phyloP scores from a whole-genome alignment of 805 yeast genomes.

The Saccharomycopsis synnaedendra region DNA sequence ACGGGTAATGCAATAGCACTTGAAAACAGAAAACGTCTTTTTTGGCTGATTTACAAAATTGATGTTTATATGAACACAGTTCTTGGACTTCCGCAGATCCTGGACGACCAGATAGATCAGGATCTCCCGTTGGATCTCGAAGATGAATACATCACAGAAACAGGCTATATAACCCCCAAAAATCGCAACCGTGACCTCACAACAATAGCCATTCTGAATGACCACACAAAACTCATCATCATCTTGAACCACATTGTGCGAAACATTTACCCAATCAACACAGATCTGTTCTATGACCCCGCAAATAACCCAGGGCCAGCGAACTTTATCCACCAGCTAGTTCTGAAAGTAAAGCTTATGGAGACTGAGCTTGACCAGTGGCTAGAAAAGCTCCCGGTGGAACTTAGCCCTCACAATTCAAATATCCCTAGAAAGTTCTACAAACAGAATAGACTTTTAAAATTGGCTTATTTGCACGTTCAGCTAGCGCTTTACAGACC shows the following conservation, averaged over 20 bases:
- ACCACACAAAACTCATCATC: conserved; percentile 66
- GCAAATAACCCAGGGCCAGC: conserved; percentile 14
- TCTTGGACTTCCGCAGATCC: conserved; percentile 71
- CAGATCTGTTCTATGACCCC: conserved; percentile 16
- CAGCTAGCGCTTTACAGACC: conserved; percentile 79
- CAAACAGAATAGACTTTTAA: conserved; percentile 65
- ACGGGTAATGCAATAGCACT: conserved; percentile 62
- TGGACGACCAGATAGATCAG: conserved; percentile 77
- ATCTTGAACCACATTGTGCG: conserved; percentile 62
- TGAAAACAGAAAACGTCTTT: conserved; percentile 74
- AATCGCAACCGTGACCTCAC: conserved; percentile 23
- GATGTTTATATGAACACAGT: conserved; percentile 83
- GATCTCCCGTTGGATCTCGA: conserved; percentile 76
- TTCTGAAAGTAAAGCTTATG: conserved; percentile 41
- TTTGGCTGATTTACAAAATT: conserved; percentile 86
- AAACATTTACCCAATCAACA: conserved; percentile 64
- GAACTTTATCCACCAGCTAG: conserved; percentile 4
- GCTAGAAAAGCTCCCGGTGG: conserved; percentile 60
- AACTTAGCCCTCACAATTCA: conserved; percentile 55
- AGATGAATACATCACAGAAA: conserved; percentile 72
- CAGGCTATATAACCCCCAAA: conserved; percentile 35
- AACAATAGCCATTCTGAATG: conserved; percentile 49
- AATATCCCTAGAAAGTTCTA: conserved; percentile 34
- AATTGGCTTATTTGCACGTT: conserved; percentile 62
- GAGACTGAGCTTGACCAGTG: conserved; percentile 63